Percentiles rank a stretch among this genome's conserved stretches.
Conservation (phyloP, 1,139 yeast genomes). For the Barnettozyma hawaiiensis region DNA sequence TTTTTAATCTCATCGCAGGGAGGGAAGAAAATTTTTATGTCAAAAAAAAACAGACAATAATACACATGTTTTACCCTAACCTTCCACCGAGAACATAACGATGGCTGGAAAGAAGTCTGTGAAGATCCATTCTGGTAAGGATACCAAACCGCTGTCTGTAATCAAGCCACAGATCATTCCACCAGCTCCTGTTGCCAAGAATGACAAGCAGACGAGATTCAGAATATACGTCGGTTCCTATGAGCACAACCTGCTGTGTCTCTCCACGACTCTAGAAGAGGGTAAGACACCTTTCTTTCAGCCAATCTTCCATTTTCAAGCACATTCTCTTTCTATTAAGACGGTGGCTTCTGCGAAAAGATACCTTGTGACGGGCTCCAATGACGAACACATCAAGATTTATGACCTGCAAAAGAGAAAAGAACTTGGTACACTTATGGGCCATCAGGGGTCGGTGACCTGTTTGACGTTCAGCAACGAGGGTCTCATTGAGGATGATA, state of each 20-base stretch:
- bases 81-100: too few species aligned
- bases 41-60: slow-evolving; percentile 2
- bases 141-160: slow-evolving; percentile 8
- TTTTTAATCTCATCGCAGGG: slow-evolving; percentile 1
- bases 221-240: slow-evolving; percentile 91
- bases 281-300: slow-evolving; percentile 61
- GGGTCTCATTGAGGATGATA: slow-evolving; percentile 17
- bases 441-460: slow-evolving; percentile 88
- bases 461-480: slow-evolving; percentile 64
- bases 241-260: slow-evolving; percentile 85
- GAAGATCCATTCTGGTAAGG: slow-evolving; percentile 1
- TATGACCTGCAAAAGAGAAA: slow-evolving; percentile 92
- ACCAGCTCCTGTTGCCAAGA: slow-evolving; percentile 1
- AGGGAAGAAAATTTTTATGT: slow-evolving; percentile 5
- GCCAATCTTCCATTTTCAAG: slow-evolving; percentile 93
- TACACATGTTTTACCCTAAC: too few species aligned
- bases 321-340: slow-evolving; percentile 84
- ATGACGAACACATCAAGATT: slow-evolving; percentile 92
- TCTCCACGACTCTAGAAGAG: slow-evolving; percentile 54
- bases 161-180: slow-evolving; percentile 25
- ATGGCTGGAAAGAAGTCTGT: slow-evolving; percentile 9
- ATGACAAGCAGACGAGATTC: slow-evolving; percentile 35
- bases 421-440: slow-evolving; percentile 84
- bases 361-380: slow-evolving; percentile 88
- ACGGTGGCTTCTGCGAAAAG: slow-evolving; percentile 78